Evolutionary conservation across 257 asterid genomes (phyloP).

Genomic region (Paulownia fortunei): DNA sequence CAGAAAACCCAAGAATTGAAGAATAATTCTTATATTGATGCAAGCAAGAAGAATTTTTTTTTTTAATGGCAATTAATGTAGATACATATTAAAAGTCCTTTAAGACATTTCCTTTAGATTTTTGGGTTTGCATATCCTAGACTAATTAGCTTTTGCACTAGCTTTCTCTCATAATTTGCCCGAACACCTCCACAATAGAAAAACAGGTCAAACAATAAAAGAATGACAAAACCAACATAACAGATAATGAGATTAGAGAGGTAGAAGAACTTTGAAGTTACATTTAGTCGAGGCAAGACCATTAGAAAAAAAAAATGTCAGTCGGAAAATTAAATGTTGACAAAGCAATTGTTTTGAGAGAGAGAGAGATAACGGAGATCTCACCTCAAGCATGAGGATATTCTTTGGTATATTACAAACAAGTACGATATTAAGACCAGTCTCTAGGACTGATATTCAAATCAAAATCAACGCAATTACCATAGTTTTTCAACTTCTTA

Average conservation of each 20-base stretch:
- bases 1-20: not conserved
- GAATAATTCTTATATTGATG: not conserved
- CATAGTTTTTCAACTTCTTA: no score
- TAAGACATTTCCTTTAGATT: constrained; percentile 33
- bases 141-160: constrained; percentile 71
- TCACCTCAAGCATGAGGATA: constrained; percentile 85
- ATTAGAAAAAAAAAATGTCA: not conserved
- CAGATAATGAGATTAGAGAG: not conserved
- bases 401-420: constrained; percentile 85
- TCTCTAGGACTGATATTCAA: constrained; percentile 64
- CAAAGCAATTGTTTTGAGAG: no score
- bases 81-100: not conserved
- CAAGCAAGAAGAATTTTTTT: not conserved
- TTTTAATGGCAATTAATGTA: not conserved
- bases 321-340: not conserved
- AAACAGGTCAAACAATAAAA: not conserved
- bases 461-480: no score
- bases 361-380: constrained; percentile 33
- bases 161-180: constrained; percentile 79
- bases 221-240: not conserved
- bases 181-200: constrained; percentile 38
- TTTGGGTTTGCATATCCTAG: constrained; percentile 65
- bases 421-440: constrained; percentile 73
- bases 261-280: not conserved
- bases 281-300: not conserved